A percentile compares a stretch with the other conserved stretches of the same genome.
These are phyloP conservation scores for Echinochloa phyllopogon DNA, from an alignment of 176 grass and related monocot genomes.

Conservation along the genomic window DNA sequence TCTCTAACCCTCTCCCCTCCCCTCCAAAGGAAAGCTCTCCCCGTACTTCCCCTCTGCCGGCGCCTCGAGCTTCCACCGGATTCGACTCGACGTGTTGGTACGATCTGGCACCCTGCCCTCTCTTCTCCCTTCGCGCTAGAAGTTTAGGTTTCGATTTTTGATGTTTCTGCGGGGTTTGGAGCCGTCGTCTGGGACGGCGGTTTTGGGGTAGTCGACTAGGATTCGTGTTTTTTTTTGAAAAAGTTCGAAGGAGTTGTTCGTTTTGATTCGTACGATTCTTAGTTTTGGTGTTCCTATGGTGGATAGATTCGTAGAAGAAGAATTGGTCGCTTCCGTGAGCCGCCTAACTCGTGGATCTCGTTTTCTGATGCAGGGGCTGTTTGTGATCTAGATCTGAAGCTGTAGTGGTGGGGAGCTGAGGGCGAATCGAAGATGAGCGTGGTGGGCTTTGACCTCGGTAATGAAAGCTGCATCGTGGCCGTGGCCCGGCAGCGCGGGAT, in stretches of 20 bases:
- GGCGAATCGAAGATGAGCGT: conserved; percentile 69
- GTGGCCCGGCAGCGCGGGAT: conserved; percentile 90
- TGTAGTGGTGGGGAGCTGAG: background rate
- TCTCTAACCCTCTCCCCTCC: background rate
- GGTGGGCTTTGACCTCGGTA: conserved; percentile 86
- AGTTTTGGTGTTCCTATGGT: background rate
- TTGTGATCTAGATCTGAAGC: conserved; percentile 21
- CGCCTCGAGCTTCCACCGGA: background rate
- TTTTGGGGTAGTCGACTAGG: background rate
- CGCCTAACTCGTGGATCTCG: conserved; percentile 36
- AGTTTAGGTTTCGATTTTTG: background rate
- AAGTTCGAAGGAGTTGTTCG: background rate
- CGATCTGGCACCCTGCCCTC: background rate
- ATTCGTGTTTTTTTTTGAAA: background rate
- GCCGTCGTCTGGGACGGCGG: background rate
- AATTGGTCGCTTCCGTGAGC: background rate
- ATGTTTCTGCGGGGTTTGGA: conserved; percentile 13
- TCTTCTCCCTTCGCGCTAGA: background rate
- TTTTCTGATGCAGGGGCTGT: background rate
- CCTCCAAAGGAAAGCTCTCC: background rate
- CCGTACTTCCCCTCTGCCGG: background rate
- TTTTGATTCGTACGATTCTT: background rate
- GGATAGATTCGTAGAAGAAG: background rate
- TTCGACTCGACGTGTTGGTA: background rate
- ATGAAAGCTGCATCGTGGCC: conserved; percentile 82